Conservation (phyloP, 257 asterid genomes). For the Nicotiana obtusifolia region DNA sequence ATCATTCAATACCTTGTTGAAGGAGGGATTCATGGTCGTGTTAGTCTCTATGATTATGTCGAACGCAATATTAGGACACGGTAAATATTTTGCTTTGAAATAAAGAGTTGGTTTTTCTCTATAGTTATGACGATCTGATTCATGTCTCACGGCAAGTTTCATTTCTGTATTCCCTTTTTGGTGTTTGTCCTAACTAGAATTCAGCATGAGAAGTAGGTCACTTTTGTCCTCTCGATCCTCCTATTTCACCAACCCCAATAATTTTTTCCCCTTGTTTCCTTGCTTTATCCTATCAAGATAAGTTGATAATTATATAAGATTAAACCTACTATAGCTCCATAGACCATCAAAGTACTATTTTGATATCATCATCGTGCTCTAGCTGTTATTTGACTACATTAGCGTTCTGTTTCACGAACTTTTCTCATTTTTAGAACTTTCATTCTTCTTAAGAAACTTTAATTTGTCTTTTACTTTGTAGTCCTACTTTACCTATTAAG, state of each 20-base stretch:
- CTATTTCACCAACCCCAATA: not conserved
- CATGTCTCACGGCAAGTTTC: not conserved
- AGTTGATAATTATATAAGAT: not conserved
- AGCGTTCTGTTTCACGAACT: not conserved
- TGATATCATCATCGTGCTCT: not conserved
- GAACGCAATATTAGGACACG: slow-evolving; percentile 74
- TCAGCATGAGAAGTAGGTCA: not conserved
- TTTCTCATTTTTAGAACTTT: not conserved
- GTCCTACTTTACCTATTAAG: not conserved
- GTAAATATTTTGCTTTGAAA: slow-evolving; percentile 30
- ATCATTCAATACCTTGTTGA: slow-evolving; percentile 81
- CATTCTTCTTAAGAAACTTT: not conserved
- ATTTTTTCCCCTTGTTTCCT: not conserved
- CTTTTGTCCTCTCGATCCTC: not conserved
- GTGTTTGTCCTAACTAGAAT: not conserved
- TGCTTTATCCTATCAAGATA: not conserved
- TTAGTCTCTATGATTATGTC: slow-evolving; percentile 73
- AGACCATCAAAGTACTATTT: not conserved
- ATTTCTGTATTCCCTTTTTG: not conserved
- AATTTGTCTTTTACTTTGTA: no score
- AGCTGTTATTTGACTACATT: not conserved
- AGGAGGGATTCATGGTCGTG: slow-evolving; percentile 84
- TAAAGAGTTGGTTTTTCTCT: not conserved
- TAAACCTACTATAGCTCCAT: not conserved
- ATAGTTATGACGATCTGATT: not conserved